Conservation (phyloP, 345 rosid genomes). For the Eucalyptus polyanthemos region DNA sequence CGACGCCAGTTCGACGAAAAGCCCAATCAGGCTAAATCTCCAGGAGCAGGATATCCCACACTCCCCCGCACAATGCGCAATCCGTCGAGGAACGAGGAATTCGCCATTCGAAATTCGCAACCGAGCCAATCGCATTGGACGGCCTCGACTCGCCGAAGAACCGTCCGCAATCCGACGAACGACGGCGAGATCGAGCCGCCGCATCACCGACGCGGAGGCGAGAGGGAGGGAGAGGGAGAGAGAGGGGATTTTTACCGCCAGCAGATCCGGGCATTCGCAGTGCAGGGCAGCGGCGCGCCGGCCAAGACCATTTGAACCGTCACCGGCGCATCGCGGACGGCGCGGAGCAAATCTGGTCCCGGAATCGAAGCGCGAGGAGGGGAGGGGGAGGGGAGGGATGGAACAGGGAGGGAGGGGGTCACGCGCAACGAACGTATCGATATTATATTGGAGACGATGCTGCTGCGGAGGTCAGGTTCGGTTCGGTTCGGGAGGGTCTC, state of each 20-base stretch:
- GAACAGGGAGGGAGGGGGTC: background rate
- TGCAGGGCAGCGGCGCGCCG: background rate
- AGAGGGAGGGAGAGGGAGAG: background rate
- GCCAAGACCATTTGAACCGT: background rate
- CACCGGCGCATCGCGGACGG: background rate
- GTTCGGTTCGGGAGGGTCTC: background rate
- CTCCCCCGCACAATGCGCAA: background rate
- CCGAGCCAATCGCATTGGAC: background rate
- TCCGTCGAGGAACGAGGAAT: background rate
- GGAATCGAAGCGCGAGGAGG: background rate
- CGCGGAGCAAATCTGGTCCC: background rate
- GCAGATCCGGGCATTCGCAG: background rate
- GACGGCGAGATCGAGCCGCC: background rate
- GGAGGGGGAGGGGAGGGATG: background rate
- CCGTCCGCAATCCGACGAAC: background rate
- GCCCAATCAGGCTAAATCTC: background rate
- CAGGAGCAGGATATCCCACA: background rate
- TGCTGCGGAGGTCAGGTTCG: background rate
- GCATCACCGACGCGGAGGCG: background rate
- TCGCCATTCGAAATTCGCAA: background rate
- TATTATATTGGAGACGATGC: background rate
- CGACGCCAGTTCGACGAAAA: background rate
- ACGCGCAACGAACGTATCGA: background rate
- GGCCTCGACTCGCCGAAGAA: background rate
- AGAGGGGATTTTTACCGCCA: background rate